Base-by-base conservation (phyloP, 345 rosid genomes). In the Lepidium sativum region DNA sequence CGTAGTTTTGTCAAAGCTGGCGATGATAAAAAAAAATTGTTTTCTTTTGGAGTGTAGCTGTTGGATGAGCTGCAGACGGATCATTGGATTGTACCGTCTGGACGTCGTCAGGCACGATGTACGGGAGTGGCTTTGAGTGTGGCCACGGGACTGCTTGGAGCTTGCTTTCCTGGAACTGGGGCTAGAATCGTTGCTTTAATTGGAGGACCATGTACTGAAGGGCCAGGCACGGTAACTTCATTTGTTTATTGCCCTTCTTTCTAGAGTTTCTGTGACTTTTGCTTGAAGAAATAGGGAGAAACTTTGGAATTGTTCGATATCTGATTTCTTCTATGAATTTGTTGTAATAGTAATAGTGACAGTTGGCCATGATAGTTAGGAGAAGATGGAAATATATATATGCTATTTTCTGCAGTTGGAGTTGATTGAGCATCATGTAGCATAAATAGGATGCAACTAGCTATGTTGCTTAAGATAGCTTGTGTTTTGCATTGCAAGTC, bases 121-220 rank as follows among this genome's bases (percentile, higher is more conserved):
- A 95, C 99, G 0, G 99, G 99, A 54, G 96, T 95, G 69, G 97
- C 99, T 6, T 79, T 95, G 74, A 91, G 88, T 78, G 99, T 94
- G 54, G 92, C 99, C 0, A 80, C 89, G 0, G 86, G 99, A 65
- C 71, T 95, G 73, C 87, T 95, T 74, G 97, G 97, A 67, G 99
- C 92, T 67, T 95, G 97, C 75, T 74, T 81, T 67, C 96, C 96
- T 42, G 96, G 99, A 17, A 88, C 94, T 5, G 99, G 99, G 50
- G 97, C 97, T 73, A 86, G 96, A 69, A 95, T 95, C 52, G 59
- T 91, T 68, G 96, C 98, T 75, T 79, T 95, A 71, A 91, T 95
- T 72, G 97, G 99, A 55, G 99, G 86, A 35, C 77, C 77, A 18
- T 73, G 77, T 57, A 52, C 77, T 60, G 77, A 67, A 55, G 77